These are phyloP conservation scores for Ogataea degrootiae DNA, from an alignment of 805 yeast species.

Conservation along the genomic window DNA sequence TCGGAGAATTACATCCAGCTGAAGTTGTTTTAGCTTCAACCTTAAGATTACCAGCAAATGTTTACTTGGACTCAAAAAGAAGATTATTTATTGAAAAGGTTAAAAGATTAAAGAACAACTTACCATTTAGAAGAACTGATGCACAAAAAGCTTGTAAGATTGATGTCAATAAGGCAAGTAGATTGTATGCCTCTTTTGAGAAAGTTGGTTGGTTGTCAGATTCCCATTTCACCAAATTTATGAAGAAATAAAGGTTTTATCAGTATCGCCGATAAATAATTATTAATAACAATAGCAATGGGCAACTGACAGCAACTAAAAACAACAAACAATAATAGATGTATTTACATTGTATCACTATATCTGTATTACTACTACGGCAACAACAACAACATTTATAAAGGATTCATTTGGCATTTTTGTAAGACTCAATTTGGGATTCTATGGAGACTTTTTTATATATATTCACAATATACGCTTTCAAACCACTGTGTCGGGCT, in stretches of 20 bases:
- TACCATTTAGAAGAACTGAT: slow-evolving; percentile 92
- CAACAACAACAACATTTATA: neutral
- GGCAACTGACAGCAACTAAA: neutral
- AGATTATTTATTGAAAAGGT: slow-evolving; percentile 88
- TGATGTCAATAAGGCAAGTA: slow-evolving; percentile 93
- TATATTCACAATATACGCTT: neutral
- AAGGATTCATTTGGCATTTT: neutral
- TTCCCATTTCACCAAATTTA: slow-evolving; percentile 43
- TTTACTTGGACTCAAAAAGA: slow-evolving; percentile 75
- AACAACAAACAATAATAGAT: neutral
- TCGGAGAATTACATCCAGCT: slow-evolving; percentile 79
- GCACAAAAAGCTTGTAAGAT: slow-evolving; percentile 97
- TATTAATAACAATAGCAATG: neutral
- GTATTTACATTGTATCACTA: slow-evolving; percentile 1
- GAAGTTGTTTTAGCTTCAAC: slow-evolving; percentile 82
- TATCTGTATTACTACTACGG: neutral
- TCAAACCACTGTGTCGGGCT: too few species aligned
- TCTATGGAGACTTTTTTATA: neutral
- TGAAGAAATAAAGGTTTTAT: slow-evolving; percentile 7
- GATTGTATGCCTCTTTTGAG: slow-evolving; percentile 86
- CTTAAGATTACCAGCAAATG: slow-evolving; percentile 81
- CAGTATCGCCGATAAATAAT: neutral
- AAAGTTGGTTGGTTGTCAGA: slow-evolving; percentile 90
- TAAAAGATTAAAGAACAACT: slow-evolving; percentile 57
- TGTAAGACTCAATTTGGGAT: too few species aligned